Base-by-base conservation (phyloP, 345 rosid genomes). In the Populus tremula region DNA sequence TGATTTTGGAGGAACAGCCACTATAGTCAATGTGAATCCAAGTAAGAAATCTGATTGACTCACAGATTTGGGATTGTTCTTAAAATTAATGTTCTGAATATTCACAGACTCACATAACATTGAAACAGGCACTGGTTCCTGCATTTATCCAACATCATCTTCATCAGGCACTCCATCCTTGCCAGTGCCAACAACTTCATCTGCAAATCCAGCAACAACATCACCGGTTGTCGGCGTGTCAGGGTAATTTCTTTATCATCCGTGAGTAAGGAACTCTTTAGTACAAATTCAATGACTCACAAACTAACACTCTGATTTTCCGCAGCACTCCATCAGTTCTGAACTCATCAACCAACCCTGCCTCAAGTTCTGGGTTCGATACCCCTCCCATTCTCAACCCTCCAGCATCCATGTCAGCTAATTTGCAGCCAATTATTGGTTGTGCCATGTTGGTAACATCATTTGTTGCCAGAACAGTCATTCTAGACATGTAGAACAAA, bases 1-100 rank as follows among this genome's bases (percentile, higher is more conserved):
- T 54, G 93, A 96, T 69, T 96, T 96, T 64, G 95, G 98, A 43
- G 98, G 98, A 49, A 71, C 88, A 3, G 99, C 97, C 1, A 45
- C 77, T 38, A 31, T 89, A 29, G 93, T 90, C 31, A 86, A 54
- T 86, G 65, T 76, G 25, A 92, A 96, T 78, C 99, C 99, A 83
- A 92, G 99, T 96, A 80, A 91, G 97, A 80, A 75, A 64, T 61
- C 68, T 65, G 25, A 20, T 79, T 1, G 14, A 61, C n/a, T 50
- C 25, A 8, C 10, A 1, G n/a, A 29, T 72, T 67, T 11, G 8
- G 78, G 71, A 6, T 49, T 53, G 41, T 69, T 41, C 49, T 23
- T 33, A 47, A 59, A 63, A 36, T 63, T 25, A 67, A 54, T 76
- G 50, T 49, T 65, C 18, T 1, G 27, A 29, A 54, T 11, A 25